These are phyloP conservation scores for Fraxinus xanthoxyloides DNA, from an alignment of 305 asterid genomes.

Conservation along the genomic window DNA sequence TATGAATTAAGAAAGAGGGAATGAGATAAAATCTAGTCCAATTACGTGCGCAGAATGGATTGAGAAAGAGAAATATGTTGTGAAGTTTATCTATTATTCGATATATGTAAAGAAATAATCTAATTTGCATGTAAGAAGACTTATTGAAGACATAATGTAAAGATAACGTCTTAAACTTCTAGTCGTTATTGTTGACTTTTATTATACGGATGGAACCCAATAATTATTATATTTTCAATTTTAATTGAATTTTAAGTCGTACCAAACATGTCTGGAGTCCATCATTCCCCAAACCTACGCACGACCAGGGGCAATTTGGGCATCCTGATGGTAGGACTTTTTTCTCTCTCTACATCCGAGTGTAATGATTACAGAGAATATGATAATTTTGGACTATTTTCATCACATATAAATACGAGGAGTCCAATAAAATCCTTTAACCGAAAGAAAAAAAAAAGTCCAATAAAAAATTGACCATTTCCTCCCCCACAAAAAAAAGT, in stretches of 20 bases:
- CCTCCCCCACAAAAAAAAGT: conserved; percentile 18
- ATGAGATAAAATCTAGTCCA: too few relatives aligned
- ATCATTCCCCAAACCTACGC: not conserved
- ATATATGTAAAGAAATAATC: too few relatives aligned
- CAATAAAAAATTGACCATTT: not conserved
- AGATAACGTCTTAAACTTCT: too few relatives aligned
- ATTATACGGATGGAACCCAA: too few relatives aligned
- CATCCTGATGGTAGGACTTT: not conserved
- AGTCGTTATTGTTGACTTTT: too few relatives aligned
- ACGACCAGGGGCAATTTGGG: not conserved
- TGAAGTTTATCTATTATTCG: not conserved
- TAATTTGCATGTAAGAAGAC: not conserved
- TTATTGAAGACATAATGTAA: not conserved
- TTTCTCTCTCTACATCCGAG: not conserved
- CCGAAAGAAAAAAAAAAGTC: too few relatives aligned
- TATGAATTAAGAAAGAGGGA: not conserved
- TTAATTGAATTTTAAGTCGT: too few relatives aligned
- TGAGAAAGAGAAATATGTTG: not conserved
- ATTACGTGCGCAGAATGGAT: too few relatives aligned
- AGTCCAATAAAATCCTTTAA: too few relatives aligned
- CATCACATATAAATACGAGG: not conserved
- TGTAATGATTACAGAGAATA: not conserved
- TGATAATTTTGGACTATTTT: too few relatives aligned
- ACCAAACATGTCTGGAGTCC: too few relatives aligned
- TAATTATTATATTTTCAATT: too few relatives aligned